These are phyloP conservation scores for Plicaturopsis crispa DNA, from an alignment of 768 basidiomycete genomes.

Conservation along the genomic window DNA sequence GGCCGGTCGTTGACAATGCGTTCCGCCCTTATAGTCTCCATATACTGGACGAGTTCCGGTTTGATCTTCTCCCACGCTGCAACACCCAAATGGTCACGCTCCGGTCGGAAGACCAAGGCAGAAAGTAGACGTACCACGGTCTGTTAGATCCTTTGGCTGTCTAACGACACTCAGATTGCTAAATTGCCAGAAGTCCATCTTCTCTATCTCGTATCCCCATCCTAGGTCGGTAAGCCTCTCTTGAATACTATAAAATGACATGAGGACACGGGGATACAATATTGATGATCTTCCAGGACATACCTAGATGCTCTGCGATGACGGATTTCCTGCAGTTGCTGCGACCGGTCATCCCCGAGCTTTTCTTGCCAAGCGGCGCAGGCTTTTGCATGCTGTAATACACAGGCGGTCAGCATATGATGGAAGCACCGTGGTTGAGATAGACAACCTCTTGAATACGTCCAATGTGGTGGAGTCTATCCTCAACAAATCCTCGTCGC, in stretches of 20 bases:
- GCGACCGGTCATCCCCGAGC: neutral
- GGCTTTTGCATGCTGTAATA: neutral
- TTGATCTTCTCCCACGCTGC: neutral
- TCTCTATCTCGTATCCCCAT: neutral
- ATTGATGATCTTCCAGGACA: neutral
- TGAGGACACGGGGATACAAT: neutral
- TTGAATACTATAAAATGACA: neutral
- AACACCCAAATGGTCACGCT: neutral
- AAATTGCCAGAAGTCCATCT: neutral
- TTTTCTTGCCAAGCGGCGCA: neutral
- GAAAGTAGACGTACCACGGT: conserved; percentile 5
- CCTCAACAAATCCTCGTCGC: no score
- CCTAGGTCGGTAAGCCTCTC: neutral
- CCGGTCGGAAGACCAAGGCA: neutral
- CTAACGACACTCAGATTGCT: conserved; percentile 3
- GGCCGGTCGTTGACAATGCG: neutral
- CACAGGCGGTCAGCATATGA: no score
- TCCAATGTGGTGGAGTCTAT: no score
- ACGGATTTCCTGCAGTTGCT: neutral
- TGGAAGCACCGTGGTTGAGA: no score
- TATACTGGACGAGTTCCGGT: neutral
- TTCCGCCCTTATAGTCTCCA: neutral
- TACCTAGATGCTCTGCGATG: neutral
- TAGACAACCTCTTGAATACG: no score
- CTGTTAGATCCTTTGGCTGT: conserved; percentile 6